Conservation (phyloP, 371 early-diverging fungal species). For the Mortierella sp. region DNA sequence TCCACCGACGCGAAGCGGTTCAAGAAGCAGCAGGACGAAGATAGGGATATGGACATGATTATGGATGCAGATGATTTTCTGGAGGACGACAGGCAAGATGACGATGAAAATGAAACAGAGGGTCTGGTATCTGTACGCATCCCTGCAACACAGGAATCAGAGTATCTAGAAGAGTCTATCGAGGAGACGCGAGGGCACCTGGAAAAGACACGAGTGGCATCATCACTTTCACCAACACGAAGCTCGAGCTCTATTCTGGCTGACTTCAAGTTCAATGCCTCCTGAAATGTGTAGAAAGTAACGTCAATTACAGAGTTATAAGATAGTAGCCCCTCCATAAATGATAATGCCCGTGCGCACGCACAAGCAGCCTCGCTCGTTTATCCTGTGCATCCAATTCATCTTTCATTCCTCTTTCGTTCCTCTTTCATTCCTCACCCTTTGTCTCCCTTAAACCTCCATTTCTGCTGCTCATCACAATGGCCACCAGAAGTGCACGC, state of each 20-base stretch:
- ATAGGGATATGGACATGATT: slow-evolving; percentile 18
- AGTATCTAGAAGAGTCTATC: slow-evolving; percentile 27
- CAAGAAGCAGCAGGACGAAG: slow-evolving; percentile 27
- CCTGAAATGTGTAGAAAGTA: background rate
- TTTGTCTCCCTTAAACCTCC: background rate
- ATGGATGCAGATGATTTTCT: slow-evolving; percentile 56
- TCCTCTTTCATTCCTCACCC: background rate
- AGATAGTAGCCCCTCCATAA: background rate
- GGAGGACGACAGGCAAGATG: slow-evolving; percentile 29
- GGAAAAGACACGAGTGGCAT: slow-evolving; percentile 36
- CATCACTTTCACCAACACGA: slow-evolving; percentile 29
- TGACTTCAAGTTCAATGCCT: slow-evolving; percentile 44
- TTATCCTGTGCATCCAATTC: background rate
- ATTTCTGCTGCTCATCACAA: slow-evolving; percentile 31
- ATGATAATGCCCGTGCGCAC: slow-evolving; percentile 4
- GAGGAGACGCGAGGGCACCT: slow-evolving; percentile 45
- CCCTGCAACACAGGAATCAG: slow-evolving; percentile 45
- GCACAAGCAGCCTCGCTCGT: background rate
- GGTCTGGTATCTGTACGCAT: slow-evolving; percentile 23
- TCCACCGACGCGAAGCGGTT: slow-evolving; percentile 33
- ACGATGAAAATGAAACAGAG: slow-evolving; percentile 7
- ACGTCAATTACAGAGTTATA: background rate
- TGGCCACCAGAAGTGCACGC: slow-evolving; percentile 83
- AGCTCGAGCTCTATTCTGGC: slow-evolving; percentile 40
- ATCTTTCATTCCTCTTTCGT: background rate